These are phyloP conservation scores for Blastobotrys apis DNA, from an alignment of 1,139 yeast genomes.

Conservation along the genomic window DNA sequence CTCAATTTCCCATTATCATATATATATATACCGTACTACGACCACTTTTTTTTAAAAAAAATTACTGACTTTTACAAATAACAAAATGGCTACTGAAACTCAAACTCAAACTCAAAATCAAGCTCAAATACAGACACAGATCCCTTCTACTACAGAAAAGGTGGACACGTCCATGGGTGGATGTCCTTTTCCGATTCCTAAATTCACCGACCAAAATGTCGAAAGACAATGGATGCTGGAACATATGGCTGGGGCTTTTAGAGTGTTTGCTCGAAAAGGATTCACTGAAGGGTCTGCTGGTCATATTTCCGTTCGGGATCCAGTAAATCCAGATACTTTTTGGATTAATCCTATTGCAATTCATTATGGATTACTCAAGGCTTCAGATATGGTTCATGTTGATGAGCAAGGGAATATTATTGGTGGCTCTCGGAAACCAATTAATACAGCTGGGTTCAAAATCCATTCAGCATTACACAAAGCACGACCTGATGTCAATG, in stretches of 20 bases:
- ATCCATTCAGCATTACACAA: constrained; percentile 74
- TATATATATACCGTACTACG: background rate
- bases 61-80: background rate
- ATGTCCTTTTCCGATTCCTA: constrained; percentile 41
- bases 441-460: constrained; percentile 77
- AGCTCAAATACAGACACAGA: no score
- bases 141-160: no score
- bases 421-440: constrained; percentile 62
- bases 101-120: background rate
- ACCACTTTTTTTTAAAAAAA: background rate
- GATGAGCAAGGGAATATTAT: constrained; percentile 66
- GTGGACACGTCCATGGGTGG: constrained; percentile 24
- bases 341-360: constrained; percentile 78
- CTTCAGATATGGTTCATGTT: constrained; percentile 71
- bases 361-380: constrained; percentile 66
- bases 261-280: constrained; percentile 70
- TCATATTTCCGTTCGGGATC: constrained; percentile 75
- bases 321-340: constrained; percentile 63
- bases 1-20: background rate
- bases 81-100: background rate
- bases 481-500: constrained; percentile 73
- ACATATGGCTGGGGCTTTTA: constrained; percentile 80
- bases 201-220: constrained; percentile 46
- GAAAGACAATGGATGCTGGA: constrained; percentile 62
- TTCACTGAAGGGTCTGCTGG: constrained; percentile 79